phyloP scores from a whole-genome alignment of 1,139 yeast genomes.

The Hyphopichia fennica region DNA sequence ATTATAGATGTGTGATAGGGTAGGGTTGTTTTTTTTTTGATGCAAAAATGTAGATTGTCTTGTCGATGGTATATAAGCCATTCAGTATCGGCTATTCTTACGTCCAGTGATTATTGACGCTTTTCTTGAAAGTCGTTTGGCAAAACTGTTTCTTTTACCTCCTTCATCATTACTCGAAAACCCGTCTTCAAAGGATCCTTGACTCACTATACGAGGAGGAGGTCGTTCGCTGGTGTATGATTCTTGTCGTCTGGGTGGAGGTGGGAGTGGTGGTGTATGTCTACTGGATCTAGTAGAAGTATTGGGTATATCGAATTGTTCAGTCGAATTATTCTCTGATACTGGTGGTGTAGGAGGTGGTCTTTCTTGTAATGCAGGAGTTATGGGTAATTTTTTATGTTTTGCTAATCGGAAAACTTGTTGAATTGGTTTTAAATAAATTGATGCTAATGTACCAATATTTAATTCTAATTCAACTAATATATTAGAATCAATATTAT shows the following conservation, averaged over 20 bases:
- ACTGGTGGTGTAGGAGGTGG: constrained; percentile 9
- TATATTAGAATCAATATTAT: constrained; percentile 65
- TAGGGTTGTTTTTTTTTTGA: too few relatives aligned
- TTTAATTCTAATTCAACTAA: constrained; percentile 81
- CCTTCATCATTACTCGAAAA: constrained; percentile 11
- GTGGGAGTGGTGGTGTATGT: not conserved
- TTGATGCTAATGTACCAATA: constrained; percentile 80
- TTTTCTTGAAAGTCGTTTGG: constrained; percentile 29
- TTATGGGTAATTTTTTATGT: constrained; percentile 49
- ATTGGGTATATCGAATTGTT: constrained; percentile 2
- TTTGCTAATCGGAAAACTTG: constrained; percentile 74
- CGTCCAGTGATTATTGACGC: constrained; percentile 31
- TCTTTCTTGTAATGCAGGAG: constrained; percentile 60
- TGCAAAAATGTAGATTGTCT: too few relatives aligned
- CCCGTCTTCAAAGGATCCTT: constrained; percentile 13
- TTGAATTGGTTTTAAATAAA: constrained; percentile 78
- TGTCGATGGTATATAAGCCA: too few relatives aligned
- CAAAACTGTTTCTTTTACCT: constrained; percentile 22
- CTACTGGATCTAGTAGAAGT: too few relatives aligned
- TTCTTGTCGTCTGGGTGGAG: not conserved
- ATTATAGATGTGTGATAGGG: too few relatives aligned
- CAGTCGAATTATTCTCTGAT: constrained; percentile 10
- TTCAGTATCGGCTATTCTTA: too few relatives aligned
- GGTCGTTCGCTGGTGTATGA: constrained; percentile 1
- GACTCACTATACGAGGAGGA: constrained; percentile 7